Percentiles rank a stretch among this genome's conserved stretches.
Evolutionary conservation across 345 rosid genomes (phyloP).

Genomic region (Pelargonium nanum): DNA sequence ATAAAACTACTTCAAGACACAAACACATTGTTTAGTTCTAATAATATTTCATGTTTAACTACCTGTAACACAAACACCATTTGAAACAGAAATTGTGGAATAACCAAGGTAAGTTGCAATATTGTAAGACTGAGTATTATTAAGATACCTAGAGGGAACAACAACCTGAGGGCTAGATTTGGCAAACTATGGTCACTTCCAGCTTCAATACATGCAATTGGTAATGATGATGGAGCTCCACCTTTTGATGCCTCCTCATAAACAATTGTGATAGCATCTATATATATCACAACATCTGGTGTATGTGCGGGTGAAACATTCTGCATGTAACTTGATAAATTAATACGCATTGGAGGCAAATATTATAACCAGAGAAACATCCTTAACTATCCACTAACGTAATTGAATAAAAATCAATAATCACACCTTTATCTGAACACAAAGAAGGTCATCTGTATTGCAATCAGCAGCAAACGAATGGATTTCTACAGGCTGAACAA

Average conservation of each 20-base stretch:
- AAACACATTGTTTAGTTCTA: too few species aligned
- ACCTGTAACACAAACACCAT: too few species aligned
- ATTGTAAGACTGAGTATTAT: conserved; percentile 4
- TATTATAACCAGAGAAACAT: background rate
- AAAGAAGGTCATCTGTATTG: conserved; percentile 88
- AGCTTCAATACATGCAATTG: conserved; percentile 89
- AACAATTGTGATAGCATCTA: conserved; percentile 86
- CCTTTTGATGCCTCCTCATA: conserved; percentile 70
- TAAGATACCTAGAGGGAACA: conserved; percentile 17
- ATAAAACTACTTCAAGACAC: too few species aligned
- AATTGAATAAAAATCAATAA: conserved; percentile 8
- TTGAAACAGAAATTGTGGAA: background rate
- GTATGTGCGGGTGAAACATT: conserved; percentile 66
- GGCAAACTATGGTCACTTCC: conserved; percentile 78
- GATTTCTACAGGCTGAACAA: conserved; percentile 82
- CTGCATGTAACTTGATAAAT: conserved; percentile 34
- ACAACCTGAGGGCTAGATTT: conserved; percentile 82
- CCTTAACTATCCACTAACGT: background rate
- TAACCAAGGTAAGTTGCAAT: conserved; percentile 8
- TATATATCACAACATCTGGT: conserved; percentile 61
- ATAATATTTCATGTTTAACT: too few species aligned
- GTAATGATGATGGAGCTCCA: conserved; percentile 61
- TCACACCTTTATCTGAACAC: conserved; percentile 86
- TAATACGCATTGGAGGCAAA: conserved; percentile 1
- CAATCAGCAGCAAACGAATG: conserved; percentile 75